Evolutionary conservation across 768 basidiomycete species (phyloP).

Genomic region (Gymnopilus dilepis): DNA sequence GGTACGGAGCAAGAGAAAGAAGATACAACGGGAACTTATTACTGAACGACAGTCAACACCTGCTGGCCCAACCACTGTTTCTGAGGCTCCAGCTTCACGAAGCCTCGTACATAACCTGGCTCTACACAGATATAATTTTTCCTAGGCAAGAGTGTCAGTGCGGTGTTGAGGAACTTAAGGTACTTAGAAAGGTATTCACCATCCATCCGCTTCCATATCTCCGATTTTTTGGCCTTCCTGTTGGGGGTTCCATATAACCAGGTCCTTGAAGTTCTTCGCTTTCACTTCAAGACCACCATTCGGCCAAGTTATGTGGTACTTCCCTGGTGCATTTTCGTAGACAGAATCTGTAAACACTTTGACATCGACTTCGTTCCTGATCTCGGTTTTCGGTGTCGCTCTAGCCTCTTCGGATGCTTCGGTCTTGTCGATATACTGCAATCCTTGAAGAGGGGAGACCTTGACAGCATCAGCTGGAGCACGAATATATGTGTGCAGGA

Average conservation of each 20-base stretch:
- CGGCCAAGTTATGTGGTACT: slow-evolving; percentile 66
- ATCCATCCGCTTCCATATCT: slow-evolving; percentile 92
- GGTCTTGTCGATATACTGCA: slow-evolving; percentile 83
- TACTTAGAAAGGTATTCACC: slow-evolving; percentile 52
- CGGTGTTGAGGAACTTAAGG: neutral
- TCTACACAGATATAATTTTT: slow-evolving; percentile 89
- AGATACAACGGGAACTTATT: no score
- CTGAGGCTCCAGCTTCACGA: slow-evolving; percentile 63
- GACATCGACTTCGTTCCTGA: slow-evolving; percentile 69
- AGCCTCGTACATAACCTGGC: slow-evolving; percentile 84
- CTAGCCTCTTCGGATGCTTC: slow-evolving; percentile 57
- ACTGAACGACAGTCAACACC: slow-evolving; percentile 53
- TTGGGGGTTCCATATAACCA: slow-evolving; percentile 97
- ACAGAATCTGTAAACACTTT: slow-evolving; percentile 72
- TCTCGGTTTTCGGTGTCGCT: slow-evolving; percentile 58
- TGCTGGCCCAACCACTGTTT: slow-evolving; percentile 82
- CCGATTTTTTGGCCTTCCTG: slow-evolving; percentile 72
- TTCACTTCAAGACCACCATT: slow-evolving; percentile 59
- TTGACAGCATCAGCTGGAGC: slow-evolving; percentile 63
- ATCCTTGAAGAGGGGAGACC: slow-evolving; percentile 66
- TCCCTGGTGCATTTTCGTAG: slow-evolving; percentile 65
- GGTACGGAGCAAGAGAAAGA: no score
- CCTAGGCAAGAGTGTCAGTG: slow-evolving; percentile 45
- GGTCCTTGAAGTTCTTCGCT: slow-evolving; percentile 66
- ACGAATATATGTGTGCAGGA: slow-evolving; percentile 90